Evolutionary conservation across 2,329 filamentous ascomycete species (phyloP).

Genomic region (Talaromyces sp.): DNA sequence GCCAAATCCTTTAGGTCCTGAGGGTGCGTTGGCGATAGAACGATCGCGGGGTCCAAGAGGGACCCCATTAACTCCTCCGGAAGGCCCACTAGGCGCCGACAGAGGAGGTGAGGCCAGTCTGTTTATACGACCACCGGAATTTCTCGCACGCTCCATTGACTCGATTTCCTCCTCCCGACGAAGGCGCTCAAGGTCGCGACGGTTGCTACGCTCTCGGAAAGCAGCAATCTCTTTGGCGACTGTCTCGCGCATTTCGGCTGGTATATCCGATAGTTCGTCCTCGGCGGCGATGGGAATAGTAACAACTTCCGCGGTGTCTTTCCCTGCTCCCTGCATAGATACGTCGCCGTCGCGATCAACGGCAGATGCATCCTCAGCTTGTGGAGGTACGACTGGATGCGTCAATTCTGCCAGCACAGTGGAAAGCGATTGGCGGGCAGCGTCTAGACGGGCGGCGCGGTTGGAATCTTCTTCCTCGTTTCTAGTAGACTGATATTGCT

Average conservation of each 20-base stretch:
- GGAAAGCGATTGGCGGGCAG: slow-evolving; percentile 65
- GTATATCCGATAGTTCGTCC: slow-evolving; percentile 92
- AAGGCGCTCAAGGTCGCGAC: slow-evolving; percentile 81
- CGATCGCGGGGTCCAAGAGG: slow-evolving; percentile 66
- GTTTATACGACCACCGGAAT: slow-evolving; percentile 58
- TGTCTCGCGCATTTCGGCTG: slow-evolving; percentile 90
- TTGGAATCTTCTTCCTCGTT: slow-evolving; percentile 61
- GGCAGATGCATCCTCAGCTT: slow-evolving; percentile 45
- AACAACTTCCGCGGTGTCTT: slow-evolving; percentile 68
- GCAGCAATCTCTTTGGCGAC: slow-evolving; percentile 91
- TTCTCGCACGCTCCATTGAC: slow-evolving; percentile 73
- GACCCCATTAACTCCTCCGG: slow-evolving; percentile 66
- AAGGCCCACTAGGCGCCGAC: slow-evolving; percentile 59
- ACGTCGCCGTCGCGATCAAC: slow-evolving; percentile 65
- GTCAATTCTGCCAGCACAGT: slow-evolving; percentile 68
- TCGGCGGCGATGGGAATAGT: slow-evolving; percentile 85
- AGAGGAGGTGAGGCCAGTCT: slow-evolving; percentile 70
- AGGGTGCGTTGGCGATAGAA: slow-evolving; percentile 61
- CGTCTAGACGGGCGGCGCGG: slow-evolving; percentile 65
- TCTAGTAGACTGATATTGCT: slow-evolving; percentile 68
- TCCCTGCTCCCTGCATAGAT: slow-evolving; percentile 63
- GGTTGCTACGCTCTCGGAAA: slow-evolving; percentile 87
- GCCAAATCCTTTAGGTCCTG: slow-evolving; percentile 63
- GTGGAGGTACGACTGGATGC: slow-evolving; percentile 57
- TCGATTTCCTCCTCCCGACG: slow-evolving; percentile 90